These are phyloP conservation scores for Daldinia caldariorum DNA, from an alignment of 495 filamentous ascomycete species.

Conservation along the genomic window DNA sequence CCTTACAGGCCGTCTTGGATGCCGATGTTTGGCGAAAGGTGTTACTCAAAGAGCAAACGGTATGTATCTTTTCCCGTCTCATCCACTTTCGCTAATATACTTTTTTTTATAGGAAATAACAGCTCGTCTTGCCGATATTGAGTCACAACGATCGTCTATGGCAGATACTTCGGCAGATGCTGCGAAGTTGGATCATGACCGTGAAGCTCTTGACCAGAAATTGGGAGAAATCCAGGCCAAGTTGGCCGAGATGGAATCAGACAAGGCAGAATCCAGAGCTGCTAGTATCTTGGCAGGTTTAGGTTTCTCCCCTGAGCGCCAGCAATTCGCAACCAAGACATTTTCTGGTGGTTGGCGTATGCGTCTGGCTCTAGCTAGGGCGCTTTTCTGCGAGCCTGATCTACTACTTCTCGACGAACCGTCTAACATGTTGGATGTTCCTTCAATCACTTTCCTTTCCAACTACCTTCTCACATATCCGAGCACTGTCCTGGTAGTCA, in stretches of 20 bases:
- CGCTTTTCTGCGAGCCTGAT: constrained; percentile 98
- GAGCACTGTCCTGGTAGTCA: constrained; percentile 94
- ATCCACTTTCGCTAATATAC: constrained; percentile 36
- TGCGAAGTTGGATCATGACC: constrained; percentile 80
- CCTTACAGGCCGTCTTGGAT: constrained; percentile 94
- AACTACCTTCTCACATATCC: constrained; percentile 96
- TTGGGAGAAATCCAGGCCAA: constrained; percentile 91
- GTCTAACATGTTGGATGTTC: constrained; percentile 99
- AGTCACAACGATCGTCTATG: constrained; percentile 78
- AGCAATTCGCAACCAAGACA: constrained; percentile 93
- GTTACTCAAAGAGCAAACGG: constrained; percentile 86
- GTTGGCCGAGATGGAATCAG: constrained; percentile 97
- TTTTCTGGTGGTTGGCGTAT: constrained; percentile 99
- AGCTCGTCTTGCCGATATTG: constrained; percentile 78
- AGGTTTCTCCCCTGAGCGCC: constrained; percentile 93
- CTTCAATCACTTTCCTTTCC: constrained; percentile 98
- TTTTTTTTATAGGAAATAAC: constrained; percentile 78
- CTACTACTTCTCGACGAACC: constrained; percentile 97
- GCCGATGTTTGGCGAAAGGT: constrained; percentile 99
- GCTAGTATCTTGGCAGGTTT: constrained; percentile 96
- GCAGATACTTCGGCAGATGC: constrained; percentile 90
- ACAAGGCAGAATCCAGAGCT: constrained; percentile 94
- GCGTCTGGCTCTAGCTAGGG: constrained; percentile 92
- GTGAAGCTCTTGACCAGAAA: constrained; percentile 88
- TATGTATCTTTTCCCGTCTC: constrained; percentile 52